Evolutionary conservation across 805 yeast species (phyloP), one percentile per base, ranked within the genome.

Genomic region (Metschnikowia bowlesiae): DNA sequence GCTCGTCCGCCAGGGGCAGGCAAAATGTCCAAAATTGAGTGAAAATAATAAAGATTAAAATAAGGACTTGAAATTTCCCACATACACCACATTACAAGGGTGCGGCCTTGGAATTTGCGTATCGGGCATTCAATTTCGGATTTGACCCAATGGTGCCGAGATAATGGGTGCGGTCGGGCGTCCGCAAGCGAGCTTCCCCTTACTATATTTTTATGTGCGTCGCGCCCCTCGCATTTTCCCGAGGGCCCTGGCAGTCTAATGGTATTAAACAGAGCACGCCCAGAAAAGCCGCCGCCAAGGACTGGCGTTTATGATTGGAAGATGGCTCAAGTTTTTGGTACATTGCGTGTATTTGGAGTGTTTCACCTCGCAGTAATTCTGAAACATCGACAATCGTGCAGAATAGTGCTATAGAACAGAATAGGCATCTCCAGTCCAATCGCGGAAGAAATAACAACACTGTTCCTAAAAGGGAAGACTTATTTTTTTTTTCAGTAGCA

Each of bases 361-460:
- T 42, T 42, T 37, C 9, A 37, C 8, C 8, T 3, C 38, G n/a
- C 22, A 10, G 28, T 39, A n/a, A 13, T 16, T 35, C 11, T 35
- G 38, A 35, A 16, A 16, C 18, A 6, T 11, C 31, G 26, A 39
- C 18, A 1, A 31, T 31, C 36, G 9, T 31, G 28, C 34, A 16
- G 32, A n/a, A n/a, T 18, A 41, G 30, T 36, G 44, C 44, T 41
- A 36, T 31, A 31, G 37, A 22, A 31, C 18, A 29, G 13, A 26
- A 22, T 10, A 41, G 44, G 36, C 36, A 41, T 22, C 11, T 16
- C n/a, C 31, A 41, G 13, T 41, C 46, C 46, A n/a, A 44, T 44
- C 46, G 46, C 46, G 46, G 46, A 28, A 44, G 39, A 44, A 44
- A 44, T 44, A 26, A 44, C 46, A 44, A 44, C 46, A 44, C 14